Percentiles rank a stretch among this genome's conserved stretches.
Conservation (phyloP, 306 rosid genomes). For the Vigna mungo region DNA sequence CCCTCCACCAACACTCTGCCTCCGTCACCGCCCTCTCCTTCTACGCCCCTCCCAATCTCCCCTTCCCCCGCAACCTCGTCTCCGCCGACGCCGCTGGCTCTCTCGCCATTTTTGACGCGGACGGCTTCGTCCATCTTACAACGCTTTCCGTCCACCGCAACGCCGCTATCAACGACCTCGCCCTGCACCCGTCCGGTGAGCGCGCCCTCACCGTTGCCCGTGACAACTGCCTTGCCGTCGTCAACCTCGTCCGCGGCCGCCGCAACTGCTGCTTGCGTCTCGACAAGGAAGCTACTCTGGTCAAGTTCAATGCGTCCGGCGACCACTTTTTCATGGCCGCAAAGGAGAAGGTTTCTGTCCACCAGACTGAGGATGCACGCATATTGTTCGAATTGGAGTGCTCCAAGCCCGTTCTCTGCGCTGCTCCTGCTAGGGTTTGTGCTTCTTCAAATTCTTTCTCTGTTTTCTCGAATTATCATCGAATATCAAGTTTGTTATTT, state of each 20-base stretch:
- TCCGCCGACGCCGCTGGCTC: slow-evolving; percentile 82
- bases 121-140: slow-evolving; percentile 83
- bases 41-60: slow-evolving; percentile 65
- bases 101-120: slow-evolving; percentile 77
- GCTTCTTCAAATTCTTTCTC: background rate
- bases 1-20: slow-evolving; percentile 78
- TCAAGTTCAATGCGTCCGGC: slow-evolving; percentile 59
- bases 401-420: slow-evolving; percentile 65
- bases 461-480: background rate
- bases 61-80: slow-evolving; percentile 88
- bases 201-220: slow-evolving; percentile 78
- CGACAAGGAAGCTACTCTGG: slow-evolving; percentile 74
- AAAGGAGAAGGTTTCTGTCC: slow-evolving; percentile 70
- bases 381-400: slow-evolving; percentile 68
- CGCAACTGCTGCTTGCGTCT: slow-evolving; percentile 78
- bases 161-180: slow-evolving; percentile 66
- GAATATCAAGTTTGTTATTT: background rate
- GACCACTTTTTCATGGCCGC: slow-evolving; percentile 72
- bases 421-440: slow-evolving; percentile 67
- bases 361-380: slow-evolving; percentile 83
- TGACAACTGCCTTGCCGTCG: slow-evolving; percentile 79
- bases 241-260: slow-evolving; percentile 80
- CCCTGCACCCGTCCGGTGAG: slow-evolving; percentile 88
- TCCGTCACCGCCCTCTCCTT: slow-evolving; percentile 82
- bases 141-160: slow-evolving; percentile 65